These are phyloP conservation scores for Pythium rhizo-oryzae DNA, from an alignment of 352 stramenopile species.

Conservation along the genomic window DNA sequence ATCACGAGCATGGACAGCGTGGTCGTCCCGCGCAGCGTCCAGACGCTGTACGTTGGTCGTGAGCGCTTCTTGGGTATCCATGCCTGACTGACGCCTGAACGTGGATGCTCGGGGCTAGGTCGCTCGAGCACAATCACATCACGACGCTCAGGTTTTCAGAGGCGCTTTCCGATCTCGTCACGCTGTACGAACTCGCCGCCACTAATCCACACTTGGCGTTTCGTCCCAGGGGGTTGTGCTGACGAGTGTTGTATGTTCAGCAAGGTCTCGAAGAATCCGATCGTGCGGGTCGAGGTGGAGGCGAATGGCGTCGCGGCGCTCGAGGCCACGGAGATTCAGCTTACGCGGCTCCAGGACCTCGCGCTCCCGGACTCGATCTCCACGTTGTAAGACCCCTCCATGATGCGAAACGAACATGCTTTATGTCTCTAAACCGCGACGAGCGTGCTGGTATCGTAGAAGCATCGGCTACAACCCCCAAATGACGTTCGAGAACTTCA, in stretches of 20 bases:
- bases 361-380: background rate
- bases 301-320: background rate
- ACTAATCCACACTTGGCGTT: background rate
- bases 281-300: background rate
- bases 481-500: slow-evolving; percentile 20
- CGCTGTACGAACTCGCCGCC: background rate
- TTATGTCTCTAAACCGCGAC: background rate
- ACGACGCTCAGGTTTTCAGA: slow-evolving; percentile 11
- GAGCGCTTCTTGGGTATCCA: background rate
- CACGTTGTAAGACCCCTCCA: background rate
- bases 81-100: background rate
- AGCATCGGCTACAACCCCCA: slow-evolving; percentile 10
- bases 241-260: background rate
- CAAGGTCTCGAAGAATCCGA: slow-evolving; percentile 10
- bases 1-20: slow-evolving; percentile 10
- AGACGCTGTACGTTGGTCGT: background rate
- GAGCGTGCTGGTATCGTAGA: background rate
- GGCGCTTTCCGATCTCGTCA: slow-evolving; percentile 8
- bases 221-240: too few relatives aligned
- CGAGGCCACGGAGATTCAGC: slow-evolving; percentile 3
- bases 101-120: background rate
- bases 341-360: slow-evolving; percentile 5
- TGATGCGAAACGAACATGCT: too few relatives aligned
- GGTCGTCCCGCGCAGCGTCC: background rate
- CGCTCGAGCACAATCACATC: slow-evolving; percentile 7